Evolutionary conservation across 257 asterid genomes (phyloP).

Genomic region (Solanum infundibuliforme): DNA sequence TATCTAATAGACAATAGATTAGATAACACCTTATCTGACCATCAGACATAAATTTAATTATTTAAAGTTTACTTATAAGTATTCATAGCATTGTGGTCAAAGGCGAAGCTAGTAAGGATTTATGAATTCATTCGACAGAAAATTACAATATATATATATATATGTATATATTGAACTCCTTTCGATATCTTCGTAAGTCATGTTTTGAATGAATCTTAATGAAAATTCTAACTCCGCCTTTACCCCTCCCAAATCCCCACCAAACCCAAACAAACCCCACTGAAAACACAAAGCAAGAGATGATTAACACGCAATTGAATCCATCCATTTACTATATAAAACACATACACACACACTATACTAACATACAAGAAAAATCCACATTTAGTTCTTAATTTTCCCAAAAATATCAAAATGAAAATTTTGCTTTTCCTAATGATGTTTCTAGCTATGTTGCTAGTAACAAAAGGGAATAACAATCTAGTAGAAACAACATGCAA

Average conservation of each 20-base stretch:
- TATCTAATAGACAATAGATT: neutral
- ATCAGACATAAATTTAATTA: too few species aligned
- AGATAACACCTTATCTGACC: too few species aligned
- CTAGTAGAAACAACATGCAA: constrained; percentile 38
- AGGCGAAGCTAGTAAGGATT: neutral
- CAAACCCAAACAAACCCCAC: neutral
- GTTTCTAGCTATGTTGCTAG: neutral
- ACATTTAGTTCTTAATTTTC: neutral
- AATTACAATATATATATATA: too few species aligned
- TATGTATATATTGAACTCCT: neutral
- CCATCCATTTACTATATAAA: neutral
- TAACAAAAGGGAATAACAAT: neutral
- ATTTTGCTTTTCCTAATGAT: neutral
- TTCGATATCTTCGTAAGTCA: accelerated
- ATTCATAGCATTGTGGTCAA: too few species aligned
- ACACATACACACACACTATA: neutral
- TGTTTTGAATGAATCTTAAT: neutral
- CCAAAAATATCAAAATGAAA: neutral
- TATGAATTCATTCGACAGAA: neutral
- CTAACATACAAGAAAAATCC: neutral
- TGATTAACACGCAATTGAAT: neutral
- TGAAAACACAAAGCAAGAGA: neutral
- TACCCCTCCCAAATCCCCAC: neutral
- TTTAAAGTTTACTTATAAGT: neutral
- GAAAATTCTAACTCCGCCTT: neutral